A percentile compares a stretch with the other conserved stretches of the same genome.
phyloP scores from a whole-genome alignment of 371 early-diverging fungal species.

The Zancudomyces culisetae region DNA sequence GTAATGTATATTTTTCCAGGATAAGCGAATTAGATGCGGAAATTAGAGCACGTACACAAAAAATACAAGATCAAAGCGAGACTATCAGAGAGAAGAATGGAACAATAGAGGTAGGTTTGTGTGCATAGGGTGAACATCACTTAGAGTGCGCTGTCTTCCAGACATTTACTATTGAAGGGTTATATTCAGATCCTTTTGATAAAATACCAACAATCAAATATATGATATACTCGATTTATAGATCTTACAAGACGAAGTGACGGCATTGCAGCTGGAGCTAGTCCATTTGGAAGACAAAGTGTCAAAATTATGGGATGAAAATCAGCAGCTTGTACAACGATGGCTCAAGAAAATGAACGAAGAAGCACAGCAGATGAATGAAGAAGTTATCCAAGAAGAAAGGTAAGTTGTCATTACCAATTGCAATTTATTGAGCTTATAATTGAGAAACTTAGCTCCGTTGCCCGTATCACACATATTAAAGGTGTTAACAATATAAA shows the following conservation, averaged over 20 bases:
- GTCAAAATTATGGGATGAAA: constrained; percentile 55
- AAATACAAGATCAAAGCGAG: constrained; percentile 34
- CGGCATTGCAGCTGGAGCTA: constrained; percentile 76
- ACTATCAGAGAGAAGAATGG: constrained; percentile 62
- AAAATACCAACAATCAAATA: background rate
- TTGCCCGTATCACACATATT: too few species aligned
- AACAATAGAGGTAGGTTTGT: constrained; percentile 45
- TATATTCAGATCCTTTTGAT: background rate
- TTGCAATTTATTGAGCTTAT: too few species aligned
- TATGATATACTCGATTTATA: constrained; percentile 11
- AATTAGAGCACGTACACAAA: constrained; percentile 21
- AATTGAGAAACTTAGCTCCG: too few species aligned
- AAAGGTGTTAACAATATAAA: background rate
- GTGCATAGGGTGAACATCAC: background rate
- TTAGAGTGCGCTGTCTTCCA: background rate
- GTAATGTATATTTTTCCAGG: background rate
- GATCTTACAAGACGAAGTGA: constrained; percentile 80
- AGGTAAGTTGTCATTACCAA: background rate
- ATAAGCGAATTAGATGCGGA: constrained; percentile 7
- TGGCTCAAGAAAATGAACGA: constrained; percentile 86
- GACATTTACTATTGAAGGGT: background rate
- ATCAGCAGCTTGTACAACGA: constrained; percentile 63
- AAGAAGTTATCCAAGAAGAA: constrained; percentile 36
- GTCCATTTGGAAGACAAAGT: constrained; percentile 62
- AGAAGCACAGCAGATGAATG: constrained; percentile 84